These are phyloP conservation scores for Penicillium parvum DNA, from an alignment of 495 filamentous ascomycete genomes.

Conservation along the genomic window DNA sequence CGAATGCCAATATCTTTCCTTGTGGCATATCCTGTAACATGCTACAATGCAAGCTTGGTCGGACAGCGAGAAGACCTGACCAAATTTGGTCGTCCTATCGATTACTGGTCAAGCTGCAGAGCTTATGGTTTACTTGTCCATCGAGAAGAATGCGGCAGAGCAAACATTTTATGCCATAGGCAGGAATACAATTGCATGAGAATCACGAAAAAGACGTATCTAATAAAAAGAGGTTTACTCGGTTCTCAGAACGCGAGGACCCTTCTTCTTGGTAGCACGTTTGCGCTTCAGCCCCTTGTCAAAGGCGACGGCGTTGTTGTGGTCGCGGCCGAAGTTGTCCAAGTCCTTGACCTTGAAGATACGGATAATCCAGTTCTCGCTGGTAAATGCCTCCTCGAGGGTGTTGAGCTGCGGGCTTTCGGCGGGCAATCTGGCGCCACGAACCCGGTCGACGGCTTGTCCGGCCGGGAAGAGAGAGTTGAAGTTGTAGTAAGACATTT, in stretches of 20 bases:
- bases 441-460: slow-evolving; percentile 88
- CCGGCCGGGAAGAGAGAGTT: slow-evolving; percentile 85
- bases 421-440: slow-evolving; percentile 73
- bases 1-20: slow-evolving; percentile 18
- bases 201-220: slow-evolving; percentile 5
- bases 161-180: slow-evolving; percentile 7
- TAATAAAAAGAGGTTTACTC: slow-evolving; percentile 52
- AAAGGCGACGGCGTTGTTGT: slow-evolving; percentile 78
- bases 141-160: slow-evolving; percentile 8
- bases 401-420: slow-evolving; percentile 82
- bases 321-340: slow-evolving; percentile 91
- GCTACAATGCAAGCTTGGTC: too few species aligned
- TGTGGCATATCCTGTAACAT: too few species aligned
- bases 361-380: slow-evolving; percentile 99
- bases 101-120: too few species aligned
- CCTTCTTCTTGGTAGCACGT: slow-evolving; percentile 74
- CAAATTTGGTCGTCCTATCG: too few species aligned
- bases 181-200: slow-evolving; percentile 5
- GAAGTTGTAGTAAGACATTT: slow-evolving; percentile 99
- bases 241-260: slow-evolving; percentile 73
- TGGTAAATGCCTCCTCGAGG: slow-evolving; percentile 95
- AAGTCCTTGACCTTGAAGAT: slow-evolving; percentile 99
- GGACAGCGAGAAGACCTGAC: too few species aligned
- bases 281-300: slow-evolving; percentile 94
- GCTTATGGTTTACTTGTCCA: too few species aligned